phyloP scores from a whole-genome alignment of 768 basidiomycete genomes.

The Phanerodontia chrysosporium region DNA sequence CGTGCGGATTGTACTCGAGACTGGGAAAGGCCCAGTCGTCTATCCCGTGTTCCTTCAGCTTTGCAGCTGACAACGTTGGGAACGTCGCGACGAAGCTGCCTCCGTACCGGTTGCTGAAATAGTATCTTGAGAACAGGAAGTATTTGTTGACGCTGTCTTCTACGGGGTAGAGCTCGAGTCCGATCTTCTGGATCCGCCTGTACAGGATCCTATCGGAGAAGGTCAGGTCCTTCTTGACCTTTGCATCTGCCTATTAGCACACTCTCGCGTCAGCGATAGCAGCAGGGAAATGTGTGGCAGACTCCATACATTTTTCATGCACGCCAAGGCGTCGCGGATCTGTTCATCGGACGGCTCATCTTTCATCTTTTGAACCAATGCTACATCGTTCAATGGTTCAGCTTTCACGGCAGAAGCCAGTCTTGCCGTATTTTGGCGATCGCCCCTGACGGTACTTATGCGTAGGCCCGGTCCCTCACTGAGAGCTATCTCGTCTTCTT shows the following conservation, averaged over 20 bases:
- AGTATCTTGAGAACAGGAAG: constrained; percentile 5
- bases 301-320: background rate
- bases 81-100: constrained; percentile 9
- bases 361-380: background rate
- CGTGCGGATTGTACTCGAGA: constrained; percentile 14
- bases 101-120: constrained; percentile 12
- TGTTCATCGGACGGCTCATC: background rate
- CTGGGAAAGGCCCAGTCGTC: constrained; percentile 10
- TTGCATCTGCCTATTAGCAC: constrained; percentile 6
- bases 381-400: background rate
- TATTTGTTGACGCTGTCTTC: constrained; percentile 5
- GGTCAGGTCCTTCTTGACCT: constrained; percentile 10
- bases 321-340: background rate
- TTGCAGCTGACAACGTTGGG: background rate
- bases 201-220: constrained; percentile 8
- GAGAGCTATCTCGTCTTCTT: too few species aligned
- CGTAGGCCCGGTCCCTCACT: too few species aligned
- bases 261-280: background rate
- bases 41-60: constrained; percentile 4
- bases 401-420: background rate
- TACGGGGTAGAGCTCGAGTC: constrained; percentile 6
- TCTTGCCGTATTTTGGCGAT: too few species aligned
- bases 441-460: too few species aligned
- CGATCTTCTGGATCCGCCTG: constrained; percentile 4
- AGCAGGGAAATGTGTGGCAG: background rate